Evolutionary conservation across 164 flowering plant genomes (phyloP), one percentile per base, ranked within the genome.

Genomic region (Santalum album): DNA sequence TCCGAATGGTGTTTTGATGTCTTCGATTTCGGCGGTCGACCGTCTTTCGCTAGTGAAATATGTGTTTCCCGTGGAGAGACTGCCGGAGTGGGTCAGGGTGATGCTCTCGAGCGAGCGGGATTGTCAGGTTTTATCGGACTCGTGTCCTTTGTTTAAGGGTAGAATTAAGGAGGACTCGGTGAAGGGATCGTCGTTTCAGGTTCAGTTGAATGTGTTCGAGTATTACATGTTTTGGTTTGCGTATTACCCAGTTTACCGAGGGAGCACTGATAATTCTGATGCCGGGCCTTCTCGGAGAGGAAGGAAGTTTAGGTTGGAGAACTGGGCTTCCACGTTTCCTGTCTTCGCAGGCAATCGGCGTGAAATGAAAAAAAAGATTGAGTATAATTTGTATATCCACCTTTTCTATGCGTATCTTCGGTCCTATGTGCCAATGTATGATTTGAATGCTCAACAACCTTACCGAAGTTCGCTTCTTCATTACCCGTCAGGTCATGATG

Each of bases 181-280:
- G 25, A 73, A 80, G 48, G 77, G 84, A 12, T 57, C 65, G 1
- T 55, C 53, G 14, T 65, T 49, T 57, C 87, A 83, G 59, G 62
- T 86, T 54, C 82, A 77, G 27, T 68, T 90, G 77, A 83, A 85
- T 67, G 84, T 90, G 46, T 83, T 90, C 49, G 90, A 87, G 61
- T 90, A 87, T 62, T 90, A 72, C 55, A 58, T 87, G 75, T 87
- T 90, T 39, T 90, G 97, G 95, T 90, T 87, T 66, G 90, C 89
- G 12, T 90, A 87, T 66, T 90, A 78, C 56, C 94, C 94, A 22
- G 80, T 90, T 61, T 83, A 82, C 57, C 75, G 64, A 60, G 89
- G 86, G n/a, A 79, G 65, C 27, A 51, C 44, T 49, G 86, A 76
- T 61, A 68, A 55, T 65, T 32, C 55, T 1, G 60, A 57, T 25